phyloP scores from a whole-genome alignment of 805 yeast species.

The Nakazawaea populi region DNA sequence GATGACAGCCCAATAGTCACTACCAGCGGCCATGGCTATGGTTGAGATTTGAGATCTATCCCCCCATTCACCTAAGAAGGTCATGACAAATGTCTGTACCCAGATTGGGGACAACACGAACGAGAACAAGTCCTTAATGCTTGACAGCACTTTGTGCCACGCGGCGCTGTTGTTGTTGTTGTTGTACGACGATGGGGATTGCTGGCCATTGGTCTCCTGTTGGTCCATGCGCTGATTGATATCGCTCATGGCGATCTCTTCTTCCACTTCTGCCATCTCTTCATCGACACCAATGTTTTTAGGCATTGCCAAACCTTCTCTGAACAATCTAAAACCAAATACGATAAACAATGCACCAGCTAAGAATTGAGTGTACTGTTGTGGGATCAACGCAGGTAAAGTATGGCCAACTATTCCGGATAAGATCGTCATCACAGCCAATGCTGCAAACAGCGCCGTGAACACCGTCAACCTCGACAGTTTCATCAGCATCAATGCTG shows the following conservation, averaged over 20 bases:
- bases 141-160: conserved; percentile 7
- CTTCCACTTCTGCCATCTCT: conserved; percentile 95
- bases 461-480: conserved; percentile 82
- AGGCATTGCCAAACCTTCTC: conserved; percentile 81
- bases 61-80: conserved; percentile 98
- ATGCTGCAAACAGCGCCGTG: conserved; percentile 77
- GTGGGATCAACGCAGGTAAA: conserved; percentile 77
- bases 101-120: conserved; percentile 79
- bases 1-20: conserved; percentile 84
- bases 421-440: conserved; percentile 84
- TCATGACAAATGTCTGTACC: conserved; percentile 94
- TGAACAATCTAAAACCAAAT: conserved; percentile 70
- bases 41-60: conserved; percentile 98
- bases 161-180: not conserved
- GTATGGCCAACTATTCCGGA: conserved; percentile 92
- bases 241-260: conserved; percentile 69
- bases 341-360: conserved; percentile 80
- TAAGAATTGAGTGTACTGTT: conserved; percentile 68
- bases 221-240: conserved; percentile 43
- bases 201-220: conserved; percentile 51
- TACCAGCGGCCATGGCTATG: conserved; percentile 97
- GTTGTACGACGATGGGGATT: not conserved
- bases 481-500: conserved; percentile 98
- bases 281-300: conserved; percentile 85
- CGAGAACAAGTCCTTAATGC: conserved; percentile 46